Base-by-base conservation (phyloP, 2,329 filamentous ascomycete species). In the Aspergillus tanneri region DNA sequence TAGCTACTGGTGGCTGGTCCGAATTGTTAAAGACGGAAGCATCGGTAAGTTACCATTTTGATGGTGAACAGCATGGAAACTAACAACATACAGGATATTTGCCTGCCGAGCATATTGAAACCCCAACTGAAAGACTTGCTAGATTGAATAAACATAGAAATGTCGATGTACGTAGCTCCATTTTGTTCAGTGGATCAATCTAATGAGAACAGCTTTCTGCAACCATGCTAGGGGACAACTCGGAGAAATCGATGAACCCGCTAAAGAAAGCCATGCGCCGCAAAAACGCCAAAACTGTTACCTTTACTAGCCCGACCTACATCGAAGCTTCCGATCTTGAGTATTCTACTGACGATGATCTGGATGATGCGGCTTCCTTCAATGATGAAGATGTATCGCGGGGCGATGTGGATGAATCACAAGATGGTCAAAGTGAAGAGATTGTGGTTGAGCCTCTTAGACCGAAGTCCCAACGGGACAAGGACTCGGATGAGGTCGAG, bases 1-100 rank as follows among this genome's bases (percentile, higher is more conserved):
- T 74, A 97, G 91, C 73, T 99, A 99, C 71, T 99, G 93, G 93
- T 99, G 93, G 93, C 82, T 99, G 52, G 93, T 99, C 11, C 82
- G 92, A 56, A 88, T 99, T 37, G 91, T 97, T 44, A 97, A 97
- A 71, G 93, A 99, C 72, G 95, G 88, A 69, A 97, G 90, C 67
- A 99, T 99, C 70, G 84, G 83, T 85, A 69, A 52, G 77, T 62
- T 28, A 12, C 9, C 14, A 25, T 16, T 23, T n/a, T 41, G n/a
- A 12, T 38, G 30, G 27, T 27, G 41, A 83, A 80, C 84, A 69
- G n/a, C 48, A 28, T 18, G 10, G 14, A 41, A 12, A 27, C 70
- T 64, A 52, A 60, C 55, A 43, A 18, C 42, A 21, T 16, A 27
- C 52, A 96, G 92, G 92, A 35, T 99, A 99, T 66, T 77, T 99